Conservation (phyloP, 2,329 filamentous ascomycete species). For the Fusarium mundagurra region DNA sequence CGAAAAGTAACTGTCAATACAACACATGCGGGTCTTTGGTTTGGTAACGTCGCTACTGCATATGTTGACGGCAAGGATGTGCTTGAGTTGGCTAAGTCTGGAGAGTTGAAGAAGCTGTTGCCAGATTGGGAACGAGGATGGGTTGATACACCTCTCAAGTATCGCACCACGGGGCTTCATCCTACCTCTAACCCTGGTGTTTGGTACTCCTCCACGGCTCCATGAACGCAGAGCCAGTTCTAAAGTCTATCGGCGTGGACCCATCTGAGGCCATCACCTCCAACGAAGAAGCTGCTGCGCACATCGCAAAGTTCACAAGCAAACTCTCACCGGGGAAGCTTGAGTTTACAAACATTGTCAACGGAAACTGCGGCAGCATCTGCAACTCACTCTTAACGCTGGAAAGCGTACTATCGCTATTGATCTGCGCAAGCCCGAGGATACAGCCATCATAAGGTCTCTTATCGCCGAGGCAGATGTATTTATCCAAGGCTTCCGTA, state of each 20-base stretch:
- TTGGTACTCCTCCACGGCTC: conserved; percentile 64
- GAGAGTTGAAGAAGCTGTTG: not conserved
- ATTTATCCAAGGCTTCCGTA: conserved; percentile 12
- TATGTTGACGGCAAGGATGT: conserved; percentile 6
- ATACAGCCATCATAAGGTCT: conserved; percentile 2
- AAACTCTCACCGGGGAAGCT: conserved; percentile 36
- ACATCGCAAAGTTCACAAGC: conserved; percentile 32
- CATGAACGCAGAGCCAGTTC: conserved; percentile 55
- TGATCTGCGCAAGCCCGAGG: conserved; percentile 5
- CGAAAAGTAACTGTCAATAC: conserved; percentile 12
- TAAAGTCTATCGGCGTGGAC: conserved; percentile 56
- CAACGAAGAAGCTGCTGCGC: conserved; percentile 36
- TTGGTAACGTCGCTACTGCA: conserved; percentile 16
- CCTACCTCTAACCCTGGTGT: conserved; percentile 55
- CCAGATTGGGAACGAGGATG: conserved; percentile 18
- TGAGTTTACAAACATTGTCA: conserved; percentile 5
- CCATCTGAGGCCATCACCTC: conserved; percentile 23
- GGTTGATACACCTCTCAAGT: conserved; percentile 20
- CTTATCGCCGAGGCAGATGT: conserved; percentile 11
- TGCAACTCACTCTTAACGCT: conserved; percentile 16
- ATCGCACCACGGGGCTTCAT: conserved; percentile 51
- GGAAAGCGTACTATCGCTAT: conserved; percentile 22
- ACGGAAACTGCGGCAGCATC: conserved; percentile 9
- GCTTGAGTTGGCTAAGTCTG: not conserved
- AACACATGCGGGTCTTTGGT: conserved; percentile 5